These are phyloP conservation scores for Lecanicillium sp. DNA, from an alignment of 2,329 filamentous ascomycete species.

Conservation along the genomic window DNA sequence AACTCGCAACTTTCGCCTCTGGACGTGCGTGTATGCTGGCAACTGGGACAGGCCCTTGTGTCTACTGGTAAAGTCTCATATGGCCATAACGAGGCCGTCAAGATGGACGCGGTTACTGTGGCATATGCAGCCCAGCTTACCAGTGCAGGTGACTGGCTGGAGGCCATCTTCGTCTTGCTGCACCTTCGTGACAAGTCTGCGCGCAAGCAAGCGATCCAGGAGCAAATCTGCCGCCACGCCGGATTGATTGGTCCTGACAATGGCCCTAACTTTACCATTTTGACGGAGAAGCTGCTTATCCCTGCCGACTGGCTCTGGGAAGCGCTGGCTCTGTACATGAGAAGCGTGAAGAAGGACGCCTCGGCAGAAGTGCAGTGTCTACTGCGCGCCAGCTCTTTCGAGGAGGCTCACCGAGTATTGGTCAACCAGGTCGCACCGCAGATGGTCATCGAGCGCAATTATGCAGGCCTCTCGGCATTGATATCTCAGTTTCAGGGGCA, in stretches of 20 bases:
- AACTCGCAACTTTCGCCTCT: slow-evolving; percentile 69
- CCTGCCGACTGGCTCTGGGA: slow-evolving; percentile 77
- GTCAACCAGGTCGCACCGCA: slow-evolving; percentile 72
- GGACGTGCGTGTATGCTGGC: slow-evolving; percentile 74
- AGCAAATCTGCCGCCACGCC: slow-evolving; percentile 68
- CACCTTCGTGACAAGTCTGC: slow-evolving; percentile 59
- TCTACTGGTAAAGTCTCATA: slow-evolving; percentile 44
- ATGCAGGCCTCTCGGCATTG: slow-evolving; percentile 58
- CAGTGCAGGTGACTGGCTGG: slow-evolving; percentile 57
- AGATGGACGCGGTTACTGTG: slow-evolving; percentile 58
- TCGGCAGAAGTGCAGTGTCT: slow-evolving; percentile 70
- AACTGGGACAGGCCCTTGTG: slow-evolving; percentile 64
- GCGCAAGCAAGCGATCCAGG: slow-evolving; percentile 60
- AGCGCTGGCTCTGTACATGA: slow-evolving; percentile 76
- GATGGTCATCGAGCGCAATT: slow-evolving; percentile 77
- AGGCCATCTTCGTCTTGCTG: slow-evolving; percentile 68
- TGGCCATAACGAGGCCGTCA: slow-evolving; percentile 45
- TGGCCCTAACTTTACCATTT: slow-evolving; percentile 46
- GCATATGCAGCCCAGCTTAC: slow-evolving; percentile 60
- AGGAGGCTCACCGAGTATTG: slow-evolving; percentile 79
- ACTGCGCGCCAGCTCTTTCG: slow-evolving; percentile 65
- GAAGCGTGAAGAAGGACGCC: slow-evolving; percentile 61
- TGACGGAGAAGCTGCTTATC: slow-evolving; percentile 60
- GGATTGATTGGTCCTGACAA: slow-evolving; percentile 54
- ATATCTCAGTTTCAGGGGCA: slow-evolving; percentile 64